Evolutionary conservation across 1,139 yeast species (phyloP).

Genomic region (Geotrichum carabidarum): DNA sequence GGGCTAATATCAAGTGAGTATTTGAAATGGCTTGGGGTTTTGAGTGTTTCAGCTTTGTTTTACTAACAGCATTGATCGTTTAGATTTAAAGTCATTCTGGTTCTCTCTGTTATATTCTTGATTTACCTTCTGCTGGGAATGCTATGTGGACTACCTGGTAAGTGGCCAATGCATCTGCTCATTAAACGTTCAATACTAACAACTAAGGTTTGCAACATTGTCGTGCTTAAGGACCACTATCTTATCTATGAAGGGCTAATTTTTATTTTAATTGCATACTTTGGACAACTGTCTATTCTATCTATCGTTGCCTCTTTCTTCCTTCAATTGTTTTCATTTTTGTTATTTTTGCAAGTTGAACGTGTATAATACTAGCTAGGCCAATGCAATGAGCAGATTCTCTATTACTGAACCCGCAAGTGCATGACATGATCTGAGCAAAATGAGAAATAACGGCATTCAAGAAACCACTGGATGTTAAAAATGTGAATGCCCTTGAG

Average conservation of each 20-base stretch:
- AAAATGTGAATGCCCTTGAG: too few species aligned
- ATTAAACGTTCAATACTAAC: not conserved
- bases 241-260: not conserved
- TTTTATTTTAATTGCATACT: not conserved
- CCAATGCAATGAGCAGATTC: too few species aligned
- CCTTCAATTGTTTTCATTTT: not conserved
- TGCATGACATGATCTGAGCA: too few species aligned
- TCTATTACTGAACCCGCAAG: too few species aligned
- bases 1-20: slow-evolving; percentile 32
- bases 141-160: slow-evolving; percentile 20
- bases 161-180: slow-evolving; percentile 2
- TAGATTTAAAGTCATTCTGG: slow-evolving; percentile 14
- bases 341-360: not conserved
- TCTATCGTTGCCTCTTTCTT: not conserved
- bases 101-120: slow-evolving; percentile 6
- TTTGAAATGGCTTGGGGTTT: not conserved
- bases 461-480: too few species aligned
- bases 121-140: slow-evolving; percentile 16
- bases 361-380: too few species aligned
- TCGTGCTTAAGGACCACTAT: not conserved
- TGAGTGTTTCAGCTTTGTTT: not conserved
- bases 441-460: too few species aligned
- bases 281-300: not conserved
- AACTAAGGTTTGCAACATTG: slow-evolving; percentile 4
- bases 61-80: not conserved